Percentiles rank a stretch among this genome's conserved stretches.
Conservation (phyloP, 345 rosid genomes). For the Eucalyptus cloeziana region DNA sequence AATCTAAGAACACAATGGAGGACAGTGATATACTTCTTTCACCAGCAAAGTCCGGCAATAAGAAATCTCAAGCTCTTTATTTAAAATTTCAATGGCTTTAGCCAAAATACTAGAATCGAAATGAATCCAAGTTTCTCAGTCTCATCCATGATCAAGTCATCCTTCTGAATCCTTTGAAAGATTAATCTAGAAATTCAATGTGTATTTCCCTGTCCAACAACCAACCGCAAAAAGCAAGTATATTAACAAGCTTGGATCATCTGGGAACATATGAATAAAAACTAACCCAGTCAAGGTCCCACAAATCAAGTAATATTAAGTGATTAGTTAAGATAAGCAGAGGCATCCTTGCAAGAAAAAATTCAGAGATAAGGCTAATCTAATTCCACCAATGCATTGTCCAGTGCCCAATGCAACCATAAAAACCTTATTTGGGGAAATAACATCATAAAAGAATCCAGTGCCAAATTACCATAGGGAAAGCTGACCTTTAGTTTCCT, state of each 20-base stretch:
- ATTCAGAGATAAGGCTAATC: not conserved
- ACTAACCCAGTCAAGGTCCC: not conserved
- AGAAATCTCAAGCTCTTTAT: not conserved
- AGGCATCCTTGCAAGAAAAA: not conserved
- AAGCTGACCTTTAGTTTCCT: not conserved
- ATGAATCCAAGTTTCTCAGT: not conserved
- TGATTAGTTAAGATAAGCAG: not conserved
- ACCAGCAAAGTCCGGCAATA: not conserved
- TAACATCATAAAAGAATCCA: not conserved
- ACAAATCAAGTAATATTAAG: not conserved
- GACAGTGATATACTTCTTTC: not conserved
- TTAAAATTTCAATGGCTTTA: not conserved
- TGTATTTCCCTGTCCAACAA: not conserved
- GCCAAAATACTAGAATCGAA: not conserved
- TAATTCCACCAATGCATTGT: not conserved
- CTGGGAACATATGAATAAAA: not conserved
- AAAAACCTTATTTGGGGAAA: not conserved
- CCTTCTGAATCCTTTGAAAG: not conserved
- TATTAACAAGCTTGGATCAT: not conserved
- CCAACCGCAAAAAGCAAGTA: not conserved
- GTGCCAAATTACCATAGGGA: not conserved
- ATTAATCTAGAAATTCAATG: not conserved
- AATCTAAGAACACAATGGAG: not conserved
- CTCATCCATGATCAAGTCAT: not conserved
- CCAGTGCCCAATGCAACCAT: not conserved